Conservation (phyloP, 345 rosid species). For the Microthlaspi erraticum region DNA sequence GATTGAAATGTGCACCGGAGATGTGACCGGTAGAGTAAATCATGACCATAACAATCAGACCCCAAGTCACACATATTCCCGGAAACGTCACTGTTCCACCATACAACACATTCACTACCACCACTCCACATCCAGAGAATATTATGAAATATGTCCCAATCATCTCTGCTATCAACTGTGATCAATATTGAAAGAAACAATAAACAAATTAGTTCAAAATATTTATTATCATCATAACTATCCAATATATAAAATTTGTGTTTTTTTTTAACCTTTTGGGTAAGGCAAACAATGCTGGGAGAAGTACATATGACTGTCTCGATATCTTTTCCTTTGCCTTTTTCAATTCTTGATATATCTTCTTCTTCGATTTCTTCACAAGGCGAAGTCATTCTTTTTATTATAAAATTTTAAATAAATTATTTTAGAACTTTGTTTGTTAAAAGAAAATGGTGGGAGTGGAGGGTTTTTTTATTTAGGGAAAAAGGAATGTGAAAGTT, state of each 20-base stretch:
- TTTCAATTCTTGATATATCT: slow-evolving; percentile 34
- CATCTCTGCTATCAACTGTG: slow-evolving; percentile 64
- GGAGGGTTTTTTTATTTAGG: neutral
- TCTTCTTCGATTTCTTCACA: slow-evolving; percentile 32
- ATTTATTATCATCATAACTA: slow-evolving; percentile 21
- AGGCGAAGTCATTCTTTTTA: slow-evolving; percentile 10
- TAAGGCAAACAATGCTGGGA: slow-evolving; percentile 34
- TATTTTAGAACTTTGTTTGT: too few species aligned
- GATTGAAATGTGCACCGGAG: slow-evolving; percentile 85
- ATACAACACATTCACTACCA: slow-evolving; percentile 61
- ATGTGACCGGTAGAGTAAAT: slow-evolving; percentile 68
- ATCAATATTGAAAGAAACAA: slow-evolving; percentile 23
- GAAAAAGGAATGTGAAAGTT: neutral
- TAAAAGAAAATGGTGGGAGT: neutral
- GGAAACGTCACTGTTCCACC: slow-evolving; percentile 62
- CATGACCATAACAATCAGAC: slow-evolving; percentile 75
- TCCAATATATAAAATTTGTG: neutral
- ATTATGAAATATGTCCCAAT: slow-evolving; percentile 71
- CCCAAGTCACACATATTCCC: slow-evolving; percentile 68
- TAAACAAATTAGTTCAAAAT: neutral
- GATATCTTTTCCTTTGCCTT: slow-evolving; percentile 22
- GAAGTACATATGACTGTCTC: slow-evolving; percentile 35
- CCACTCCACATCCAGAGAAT: slow-evolving; percentile 73
- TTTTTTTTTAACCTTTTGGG: slow-evolving; percentile 27
- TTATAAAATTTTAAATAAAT: too few species aligned